Evolutionary conservation across 2,329 filamentous ascomycete genomes (phyloP).

Genomic region (Paraconiothyrium brasiliense): DNA sequence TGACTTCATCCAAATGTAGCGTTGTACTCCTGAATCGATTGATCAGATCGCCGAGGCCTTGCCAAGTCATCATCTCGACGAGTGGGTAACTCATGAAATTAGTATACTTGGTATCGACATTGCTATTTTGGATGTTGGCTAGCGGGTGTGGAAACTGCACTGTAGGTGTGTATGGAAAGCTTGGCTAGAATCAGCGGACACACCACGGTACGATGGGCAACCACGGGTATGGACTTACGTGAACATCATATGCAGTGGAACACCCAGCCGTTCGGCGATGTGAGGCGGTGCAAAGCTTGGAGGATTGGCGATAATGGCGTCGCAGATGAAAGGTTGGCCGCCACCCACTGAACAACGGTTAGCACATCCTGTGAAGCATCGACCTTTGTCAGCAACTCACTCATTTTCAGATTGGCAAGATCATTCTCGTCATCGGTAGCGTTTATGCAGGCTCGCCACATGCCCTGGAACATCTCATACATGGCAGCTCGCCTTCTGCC

Average conservation of each 20-base stretch:
- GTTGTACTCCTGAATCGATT: slow-evolving; percentile 77
- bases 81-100: slow-evolving; percentile 85
- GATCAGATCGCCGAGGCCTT: slow-evolving; percentile 75
- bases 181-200: slow-evolving; percentile 36
- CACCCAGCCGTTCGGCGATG: slow-evolving; percentile 76
- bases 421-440: slow-evolving; percentile 75
- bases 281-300: slow-evolving; percentile 81
- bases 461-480: slow-evolving; percentile 84
- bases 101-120: slow-evolving; percentile 75
- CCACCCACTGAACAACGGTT: slow-evolving; percentile 58
- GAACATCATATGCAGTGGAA: slow-evolving; percentile 87
- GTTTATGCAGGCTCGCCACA: slow-evolving; percentile 81
- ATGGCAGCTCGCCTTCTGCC: slow-evolving; percentile 72
- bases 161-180: slow-evolving; percentile 79
- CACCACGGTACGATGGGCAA: slow-evolving; percentile 64
- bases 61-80: slow-evolving; percentile 78
- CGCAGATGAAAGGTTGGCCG: slow-evolving; percentile 79
- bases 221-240: slow-evolving; percentile 72
- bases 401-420: slow-evolving; percentile 67
- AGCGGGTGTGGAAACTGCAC: slow-evolving; percentile 79
- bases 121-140: slow-evolving; percentile 76
- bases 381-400: slow-evolving; percentile 29
- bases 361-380: slow-evolving; percentile 9
- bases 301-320: slow-evolving; percentile 82
- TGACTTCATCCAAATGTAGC: slow-evolving; percentile 76